These are phyloP conservation scores for Microsporum ferrugineum DNA, from an alignment of 2,329 filamentous ascomycete species.

Conservation along the genomic window DNA sequence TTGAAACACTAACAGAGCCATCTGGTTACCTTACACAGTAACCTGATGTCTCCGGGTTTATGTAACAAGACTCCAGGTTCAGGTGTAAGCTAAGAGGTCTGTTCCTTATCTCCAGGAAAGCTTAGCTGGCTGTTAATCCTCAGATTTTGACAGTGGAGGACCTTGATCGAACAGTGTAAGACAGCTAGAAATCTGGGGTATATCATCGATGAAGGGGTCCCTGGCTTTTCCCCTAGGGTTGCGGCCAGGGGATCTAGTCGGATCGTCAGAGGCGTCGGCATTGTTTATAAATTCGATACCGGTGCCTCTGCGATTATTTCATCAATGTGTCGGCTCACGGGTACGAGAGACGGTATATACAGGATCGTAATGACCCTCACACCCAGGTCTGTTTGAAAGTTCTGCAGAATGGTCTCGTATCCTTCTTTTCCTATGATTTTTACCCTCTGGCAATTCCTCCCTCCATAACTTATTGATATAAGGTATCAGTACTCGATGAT, in stretches of 20 bases:
- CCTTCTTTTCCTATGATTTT: too few species aligned
- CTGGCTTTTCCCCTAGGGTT: not conserved
- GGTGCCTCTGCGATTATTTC: not conserved
- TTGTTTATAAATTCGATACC: not conserved
- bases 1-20: too few species aligned
- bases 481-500: too few species aligned
- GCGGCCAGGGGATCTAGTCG: not conserved
- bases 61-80: not conserved
- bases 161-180: not conserved
- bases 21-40: too few species aligned
- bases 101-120: not conserved
- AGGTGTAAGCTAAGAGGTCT: not conserved
- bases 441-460: too few species aligned
- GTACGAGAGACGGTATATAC: not conserved
- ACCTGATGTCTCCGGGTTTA: too few species aligned
- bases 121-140: not conserved
- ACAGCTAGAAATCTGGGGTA: not conserved
- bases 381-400: too few species aligned
- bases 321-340: not conserved
- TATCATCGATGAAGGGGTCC: not conserved
- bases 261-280: not conserved
- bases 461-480: too few species aligned
- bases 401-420: too few species aligned
- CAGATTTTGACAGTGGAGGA: not conserved
- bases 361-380: too few species aligned